Evolutionary conservation across 2,329 filamentous ascomycete genomes (phyloP), one percentile per base, ranked within the genome.

Genomic region (Nannizziopsis barbatae): DNA sequence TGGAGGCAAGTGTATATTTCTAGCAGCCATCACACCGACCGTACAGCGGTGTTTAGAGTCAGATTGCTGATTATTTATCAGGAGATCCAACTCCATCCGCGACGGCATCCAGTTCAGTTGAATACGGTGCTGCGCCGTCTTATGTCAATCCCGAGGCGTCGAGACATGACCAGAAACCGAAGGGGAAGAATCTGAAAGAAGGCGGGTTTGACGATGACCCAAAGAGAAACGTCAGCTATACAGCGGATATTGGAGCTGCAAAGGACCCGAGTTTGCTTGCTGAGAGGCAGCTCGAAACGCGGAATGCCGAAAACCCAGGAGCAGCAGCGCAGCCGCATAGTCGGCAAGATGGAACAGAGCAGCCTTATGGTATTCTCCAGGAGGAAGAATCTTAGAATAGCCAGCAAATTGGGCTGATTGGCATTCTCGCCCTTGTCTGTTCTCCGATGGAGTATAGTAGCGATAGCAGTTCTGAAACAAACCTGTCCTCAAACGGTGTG

Each of bases 51-150:
- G 7, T 69, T 81, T 65, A 77, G 0, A 72, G 69, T 76, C 45
- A 75, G 74, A 62, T 81, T 67, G 55, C 75, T 70, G 50, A 76
- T 70, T 2, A 76, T 73, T 5, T 69, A 65, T 42, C 74, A 78
- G 3, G 72, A 62, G 8, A 68, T 70, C 47, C 54, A 36, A 52
- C 59, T 18, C 63, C 57, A 42, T 56, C 38, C 38, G 10, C 17
- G 36, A 14, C 17, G 37, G 39, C 35, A 53, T 56, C 35, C 47
- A 46, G 37, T 27, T 32, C 45, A 27, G 33, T 44, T 47, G 46
- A 58, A 60, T 48, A 59, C 52, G 58, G 47, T 45, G 55, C 58
- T 22, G 65, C 65, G 20, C 65, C 68, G 3, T 65, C 63, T 31
- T 71, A 68, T 48, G 53, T 65, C 39, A 62, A 62, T 36, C 60